Base-by-base conservation (phyloP, 2,329 filamentous ascomycete genomes). In the Didymella lethalis region DNA sequence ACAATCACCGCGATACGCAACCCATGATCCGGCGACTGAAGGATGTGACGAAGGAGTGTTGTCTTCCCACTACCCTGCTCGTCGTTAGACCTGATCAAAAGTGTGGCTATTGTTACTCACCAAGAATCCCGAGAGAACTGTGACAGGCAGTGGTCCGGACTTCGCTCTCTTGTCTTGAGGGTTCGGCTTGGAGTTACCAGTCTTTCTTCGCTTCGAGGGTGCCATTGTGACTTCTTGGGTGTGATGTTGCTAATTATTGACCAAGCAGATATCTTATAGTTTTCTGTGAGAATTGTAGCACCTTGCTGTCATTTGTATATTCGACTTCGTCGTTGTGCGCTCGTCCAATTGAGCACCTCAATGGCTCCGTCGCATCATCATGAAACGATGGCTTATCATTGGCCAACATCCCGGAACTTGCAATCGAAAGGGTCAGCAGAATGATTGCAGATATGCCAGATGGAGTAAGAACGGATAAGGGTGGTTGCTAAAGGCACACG, bases 1-100 rank as follows among this genome's bases (percentile, higher is more conserved):
- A 92, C 88, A 23, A 91, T 88, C 14, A 91, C 85, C 0, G 88
- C 89, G 57, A 92, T 90, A 1, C 84, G 82, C 8, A 91, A 80
- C 0, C 88, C 87, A 74, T 91, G 89, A 4, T 89, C 82, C 1
- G 77, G 75, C 0, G 85, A 87, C 34, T 84, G 84, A 5, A 91
- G 83, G 49, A 91, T 89, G 59, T 90, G 85, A 59, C 90, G 85
- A 0, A 91, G 81, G 0, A 91, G 81, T 0, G 89, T 91, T 0
- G 89, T 91, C 72, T 91, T 91, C 1, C 89, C 89, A 45, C 87
- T 85, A 11, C 88, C 88, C 86, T 88, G 57, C 14, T 2, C 1
- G 7, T n/a, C 31, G 47, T 64, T n/a, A 67, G 59, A 14, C 14
- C 29, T 55, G 7, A 31, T 1, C 28, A 18, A 12, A 4, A 7